phyloP scores from a whole-genome alignment of 805 yeast genomes.

The Candida anglica region DNA sequence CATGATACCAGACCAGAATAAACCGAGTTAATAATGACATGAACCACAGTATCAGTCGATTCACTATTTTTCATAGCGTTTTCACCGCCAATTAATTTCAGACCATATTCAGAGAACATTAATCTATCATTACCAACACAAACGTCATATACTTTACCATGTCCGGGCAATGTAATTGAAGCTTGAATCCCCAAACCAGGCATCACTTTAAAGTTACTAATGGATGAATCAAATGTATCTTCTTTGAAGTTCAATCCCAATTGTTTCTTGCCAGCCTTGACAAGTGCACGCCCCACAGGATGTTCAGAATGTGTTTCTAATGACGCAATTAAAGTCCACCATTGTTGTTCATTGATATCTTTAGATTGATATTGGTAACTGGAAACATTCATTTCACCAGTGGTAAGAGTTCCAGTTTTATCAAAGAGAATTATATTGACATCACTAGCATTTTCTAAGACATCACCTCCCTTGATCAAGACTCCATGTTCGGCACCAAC shows the following conservation, averaged over 20 bases:
- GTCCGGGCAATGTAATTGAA: slow-evolving; percentile 26
- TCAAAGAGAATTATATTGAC: slow-evolving; percentile 76
- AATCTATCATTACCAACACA: slow-evolving; percentile 52
- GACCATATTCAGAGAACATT: slow-evolving; percentile 18
- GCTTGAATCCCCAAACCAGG: slow-evolving; percentile 48
- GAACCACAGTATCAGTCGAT: slow-evolving; percentile 44
- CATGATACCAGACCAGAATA: slow-evolving; percentile 66
- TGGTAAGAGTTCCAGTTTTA: slow-evolving; percentile 93
- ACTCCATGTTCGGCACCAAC: slow-evolving; percentile 90
- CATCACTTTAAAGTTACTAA: slow-evolving; percentile 31
- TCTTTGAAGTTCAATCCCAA: slow-evolving; percentile 27
- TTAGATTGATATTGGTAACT: slow-evolving; percentile 11
- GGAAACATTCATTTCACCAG: slow-evolving; percentile 64
- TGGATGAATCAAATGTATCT: slow-evolving; percentile 24
- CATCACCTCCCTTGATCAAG: slow-evolving; percentile 88
- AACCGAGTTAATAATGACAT: slow-evolving; percentile 53
- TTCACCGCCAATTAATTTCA: slow-evolving; percentile 9
- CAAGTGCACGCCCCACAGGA: slow-evolving; percentile 78
- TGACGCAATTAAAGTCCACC: slow-evolving; percentile 54
- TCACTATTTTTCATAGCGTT: slow-evolving; percentile 6
- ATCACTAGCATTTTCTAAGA: slow-evolving; percentile 67
- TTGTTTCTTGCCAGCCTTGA: slow-evolving; percentile 25
- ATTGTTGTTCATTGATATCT: slow-evolving; percentile 14
- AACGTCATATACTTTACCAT: slow-evolving; percentile 23
- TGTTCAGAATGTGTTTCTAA: slow-evolving; percentile 78